phyloP scores from a whole-genome alignment of 495 filamentous ascomycete species.

The Aeminium ludgeri region DNA sequence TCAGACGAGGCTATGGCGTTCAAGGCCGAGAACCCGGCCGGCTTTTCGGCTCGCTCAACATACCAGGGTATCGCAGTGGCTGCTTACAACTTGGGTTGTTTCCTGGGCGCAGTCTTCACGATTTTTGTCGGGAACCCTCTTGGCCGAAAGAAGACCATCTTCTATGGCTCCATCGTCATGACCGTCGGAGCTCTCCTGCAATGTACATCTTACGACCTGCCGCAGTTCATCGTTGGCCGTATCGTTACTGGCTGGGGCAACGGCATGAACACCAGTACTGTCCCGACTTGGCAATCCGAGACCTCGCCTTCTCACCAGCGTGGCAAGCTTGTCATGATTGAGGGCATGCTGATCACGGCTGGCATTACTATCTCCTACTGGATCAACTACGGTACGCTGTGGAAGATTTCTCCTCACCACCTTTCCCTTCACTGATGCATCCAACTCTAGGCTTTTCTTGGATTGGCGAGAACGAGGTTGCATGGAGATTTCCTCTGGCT shows the following conservation, averaged over 20 bases:
- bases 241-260: constrained; percentile 27
- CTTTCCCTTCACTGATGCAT: constrained; percentile 24
- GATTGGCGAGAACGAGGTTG: constrained; percentile 19
- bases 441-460: constrained; percentile 18
- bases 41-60: neutral
- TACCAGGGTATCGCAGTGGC: constrained; percentile 5
- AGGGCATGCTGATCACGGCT: constrained; percentile 21
- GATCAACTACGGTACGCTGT: constrained; percentile 29
- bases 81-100: constrained; percentile 7
- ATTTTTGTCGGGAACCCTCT: constrained; percentile 5
- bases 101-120: constrained; percentile 3
- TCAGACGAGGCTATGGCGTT: neutral
- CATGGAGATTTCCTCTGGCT: constrained; percentile 10
- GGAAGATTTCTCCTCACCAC: constrained; percentile 28
- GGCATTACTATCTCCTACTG: constrained; percentile 26
- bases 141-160: constrained; percentile 10
- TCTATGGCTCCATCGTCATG: constrained; percentile 15
- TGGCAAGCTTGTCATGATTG: constrained; percentile 22
- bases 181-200: constrained; percentile 15
- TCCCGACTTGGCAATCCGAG: constrained; percentile 63
- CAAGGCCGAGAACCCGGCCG: neutral
- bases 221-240: constrained; percentile 17
- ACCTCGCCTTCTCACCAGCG: constrained; percentile 47
- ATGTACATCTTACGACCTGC: constrained; percentile 11
- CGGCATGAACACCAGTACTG: constrained; percentile 32